These are phyloP conservation scores for Pseudocercospora macadamiae DNA, from an alignment of 2,329 filamentous ascomycete genomes.

Conservation along the genomic window DNA sequence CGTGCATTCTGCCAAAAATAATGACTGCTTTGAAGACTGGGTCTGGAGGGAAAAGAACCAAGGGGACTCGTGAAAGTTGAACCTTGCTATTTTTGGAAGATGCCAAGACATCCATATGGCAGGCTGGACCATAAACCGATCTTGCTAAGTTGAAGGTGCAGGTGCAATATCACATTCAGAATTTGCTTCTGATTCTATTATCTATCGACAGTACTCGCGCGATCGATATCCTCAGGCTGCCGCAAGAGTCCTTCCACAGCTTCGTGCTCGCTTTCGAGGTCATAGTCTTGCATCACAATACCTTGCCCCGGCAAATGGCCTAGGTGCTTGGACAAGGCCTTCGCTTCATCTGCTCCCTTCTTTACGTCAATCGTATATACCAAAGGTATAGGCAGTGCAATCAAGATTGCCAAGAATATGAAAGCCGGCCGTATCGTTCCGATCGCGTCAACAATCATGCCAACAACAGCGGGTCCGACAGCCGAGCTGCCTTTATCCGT, in stretches of 20 bases:
- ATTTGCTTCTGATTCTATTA: not conserved
- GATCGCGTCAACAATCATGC: conserved; percentile 74
- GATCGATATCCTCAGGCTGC: not conserved
- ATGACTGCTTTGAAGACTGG: too few species aligned
- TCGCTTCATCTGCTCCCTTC: conserved; percentile 42
- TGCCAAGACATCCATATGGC: too few species aligned
- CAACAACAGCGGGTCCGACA: conserved; percentile 88
- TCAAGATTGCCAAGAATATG: conserved; percentile 78
- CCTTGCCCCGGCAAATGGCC: conserved; percentile 8
- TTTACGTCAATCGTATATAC: conserved; percentile 81
- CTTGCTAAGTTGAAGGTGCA: too few species aligned
- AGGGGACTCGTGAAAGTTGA: too few species aligned
- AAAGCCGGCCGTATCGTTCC: conserved; percentile 64
- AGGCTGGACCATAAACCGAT: too few species aligned
- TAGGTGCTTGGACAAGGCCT: conserved; percentile 26
- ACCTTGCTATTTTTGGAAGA: too few species aligned
- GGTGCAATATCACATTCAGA: too few species aligned
- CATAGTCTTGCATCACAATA: conserved; percentile 25
- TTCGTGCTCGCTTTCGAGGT: conserved; percentile 9
- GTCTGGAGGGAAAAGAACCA: too few species aligned
- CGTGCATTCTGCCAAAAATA: too few species aligned
- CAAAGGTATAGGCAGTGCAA: conserved; percentile 76
- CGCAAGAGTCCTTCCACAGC: conserved; percentile 15
- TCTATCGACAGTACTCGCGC: not conserved
- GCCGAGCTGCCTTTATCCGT: conserved; percentile 93